Evolutionary conservation across 2,329 filamentous ascomycete genomes (phyloP).

Genomic region (Diaporthe capsici): DNA sequence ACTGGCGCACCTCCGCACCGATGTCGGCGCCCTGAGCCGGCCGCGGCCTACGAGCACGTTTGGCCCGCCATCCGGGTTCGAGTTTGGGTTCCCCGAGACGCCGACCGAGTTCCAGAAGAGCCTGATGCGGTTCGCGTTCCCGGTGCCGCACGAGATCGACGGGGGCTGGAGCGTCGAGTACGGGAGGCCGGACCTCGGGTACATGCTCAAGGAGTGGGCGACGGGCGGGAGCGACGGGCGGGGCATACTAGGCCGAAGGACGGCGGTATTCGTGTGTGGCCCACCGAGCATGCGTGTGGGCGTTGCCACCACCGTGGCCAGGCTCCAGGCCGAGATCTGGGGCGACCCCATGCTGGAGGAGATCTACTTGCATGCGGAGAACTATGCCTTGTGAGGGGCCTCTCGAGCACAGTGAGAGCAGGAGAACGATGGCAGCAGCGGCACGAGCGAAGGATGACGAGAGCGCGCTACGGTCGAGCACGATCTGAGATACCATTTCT

Average conservation of each 20-base stretch:
- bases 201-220: slow-evolving; percentile 87
- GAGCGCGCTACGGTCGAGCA: neutral
- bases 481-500: slow-evolving; percentile 38
- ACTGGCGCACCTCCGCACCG: slow-evolving; percentile 69
- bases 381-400: slow-evolving; percentile 81
- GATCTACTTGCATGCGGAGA: slow-evolving; percentile 95
- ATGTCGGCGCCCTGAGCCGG: slow-evolving; percentile 51
- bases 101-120: slow-evolving; percentile 91
- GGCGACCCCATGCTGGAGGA: slow-evolving; percentile 84
- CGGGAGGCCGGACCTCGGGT: slow-evolving; percentile 88
- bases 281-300: slow-evolving; percentile 89
- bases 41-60: slow-evolving; percentile 69
- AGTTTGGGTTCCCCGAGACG: slow-evolving; percentile 86
- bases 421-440: neutral
- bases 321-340: slow-evolving; percentile 87
- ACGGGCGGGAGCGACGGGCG: slow-evolving; percentile 76
- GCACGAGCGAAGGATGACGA: neutral
- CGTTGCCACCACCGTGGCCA: slow-evolving; percentile 87
- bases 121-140: slow-evolving; percentile 90
- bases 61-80: slow-evolving; percentile 74
- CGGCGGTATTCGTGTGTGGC: slow-evolving; percentile 94
- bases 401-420: neutral
- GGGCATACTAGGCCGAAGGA: slow-evolving; percentile 81
- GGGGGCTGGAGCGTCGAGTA: slow-evolving; percentile 95
- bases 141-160: slow-evolving; percentile 75